phyloP scores from a whole-genome alignment of 208 protist species.

The Wallacemonas sp. region DNA sequence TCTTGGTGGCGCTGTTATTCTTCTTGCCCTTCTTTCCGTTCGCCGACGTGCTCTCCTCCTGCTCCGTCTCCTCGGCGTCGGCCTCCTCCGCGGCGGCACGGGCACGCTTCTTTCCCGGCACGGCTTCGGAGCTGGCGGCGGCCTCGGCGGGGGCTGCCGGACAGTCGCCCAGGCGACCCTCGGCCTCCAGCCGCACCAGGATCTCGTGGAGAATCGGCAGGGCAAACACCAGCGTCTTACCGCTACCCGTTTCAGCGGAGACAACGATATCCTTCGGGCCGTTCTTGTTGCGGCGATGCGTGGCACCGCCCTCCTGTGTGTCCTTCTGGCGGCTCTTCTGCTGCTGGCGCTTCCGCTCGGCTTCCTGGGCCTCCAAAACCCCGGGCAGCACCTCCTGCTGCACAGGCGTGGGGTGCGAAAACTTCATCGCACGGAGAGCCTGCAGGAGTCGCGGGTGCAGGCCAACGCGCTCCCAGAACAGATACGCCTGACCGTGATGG shows the following conservation, averaged over 20 bases:
- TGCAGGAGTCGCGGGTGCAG: conserved; percentile 66
- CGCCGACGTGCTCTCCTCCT: too few species aligned
- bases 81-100: background rate
- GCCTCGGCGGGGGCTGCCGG: background rate
- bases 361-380: conserved; percentile 37
- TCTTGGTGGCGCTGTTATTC: background rate
- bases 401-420: conserved; percentile 84
- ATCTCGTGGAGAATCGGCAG: conserved; percentile 93
- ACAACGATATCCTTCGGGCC: conserved; percentile 82
- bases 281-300: conserved; percentile 8
- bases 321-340: conserved; percentile 19
- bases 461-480: conserved; percentile 85
- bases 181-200: conserved; percentile 28
- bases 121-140: background rate
- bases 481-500: conserved; percentile 70
- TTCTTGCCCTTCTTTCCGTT: conserved; percentile 17
- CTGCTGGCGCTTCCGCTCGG: conserved; percentile 16
- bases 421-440: conserved; percentile 71
- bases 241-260: conserved; percentile 93
- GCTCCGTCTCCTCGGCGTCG: too few species aligned
- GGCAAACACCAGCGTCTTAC: conserved; percentile 98
- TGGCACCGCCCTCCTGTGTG: background rate
- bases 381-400: conserved; percentile 82
- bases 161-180: conserved; percentile 20
- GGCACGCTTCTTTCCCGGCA: background rate